A percentile compares a stretch with the other conserved stretches of the same genome.
Conservation (phyloP, 2,329 filamentous ascomycete genomes). For the Alternaria atra region DNA sequence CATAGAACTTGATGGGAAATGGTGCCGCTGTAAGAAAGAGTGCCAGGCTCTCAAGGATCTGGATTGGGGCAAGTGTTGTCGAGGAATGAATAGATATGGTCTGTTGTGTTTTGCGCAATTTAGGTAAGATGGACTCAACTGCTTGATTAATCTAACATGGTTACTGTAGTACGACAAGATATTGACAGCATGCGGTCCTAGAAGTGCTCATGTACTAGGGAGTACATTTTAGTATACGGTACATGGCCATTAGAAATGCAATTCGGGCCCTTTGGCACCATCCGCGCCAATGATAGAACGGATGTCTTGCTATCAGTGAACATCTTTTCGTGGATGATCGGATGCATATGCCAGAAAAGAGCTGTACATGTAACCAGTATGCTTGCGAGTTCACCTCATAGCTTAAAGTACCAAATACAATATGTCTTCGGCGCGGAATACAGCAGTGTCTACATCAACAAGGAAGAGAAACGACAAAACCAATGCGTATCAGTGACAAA, state of each 20-base stretch:
- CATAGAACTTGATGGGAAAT: too few relatives aligned
- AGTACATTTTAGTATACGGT: neutral
- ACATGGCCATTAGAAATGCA: neutral
- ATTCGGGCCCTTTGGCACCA: neutral
- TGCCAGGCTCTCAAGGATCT: neutral
- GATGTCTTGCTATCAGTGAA: neutral
- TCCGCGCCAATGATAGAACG: neutral
- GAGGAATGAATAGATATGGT: neutral
- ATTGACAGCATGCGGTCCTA: neutral
- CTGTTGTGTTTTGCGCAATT: neutral
- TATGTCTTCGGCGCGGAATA: neutral
- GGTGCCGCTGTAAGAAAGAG: neutral
- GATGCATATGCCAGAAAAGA: neutral
- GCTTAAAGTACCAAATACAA: neutral
- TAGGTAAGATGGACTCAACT: neutral
- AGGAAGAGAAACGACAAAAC: neutral
- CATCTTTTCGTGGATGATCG: rapidly evolving
- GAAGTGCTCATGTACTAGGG: neutral
- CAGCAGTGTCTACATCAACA: neutral
- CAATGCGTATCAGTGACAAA: neutral
- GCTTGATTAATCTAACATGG: too few relatives aligned
- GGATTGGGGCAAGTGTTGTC: neutral
- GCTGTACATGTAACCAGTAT: neutral
- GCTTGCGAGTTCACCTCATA: neutral
- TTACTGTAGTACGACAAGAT: neutral